Evolutionary conservation across 2,329 filamentous ascomycete species (phyloP).

Genomic region (Parastagonospora avenae): DNA sequence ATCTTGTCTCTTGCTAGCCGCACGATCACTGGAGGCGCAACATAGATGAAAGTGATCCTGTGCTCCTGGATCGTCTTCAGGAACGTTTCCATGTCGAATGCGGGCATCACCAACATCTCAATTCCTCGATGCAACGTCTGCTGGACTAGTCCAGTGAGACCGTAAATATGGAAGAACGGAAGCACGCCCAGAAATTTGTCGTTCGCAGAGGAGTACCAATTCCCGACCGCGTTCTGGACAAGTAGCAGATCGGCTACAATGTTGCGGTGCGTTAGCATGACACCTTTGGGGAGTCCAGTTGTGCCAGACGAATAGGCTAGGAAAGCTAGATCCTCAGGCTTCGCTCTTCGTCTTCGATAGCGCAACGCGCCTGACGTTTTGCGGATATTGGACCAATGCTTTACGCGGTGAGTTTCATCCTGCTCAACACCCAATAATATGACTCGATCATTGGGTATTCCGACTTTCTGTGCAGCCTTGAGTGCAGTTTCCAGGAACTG

Average conservation of each 20-base stretch:
- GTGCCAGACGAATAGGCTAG: slow-evolving; percentile 62
- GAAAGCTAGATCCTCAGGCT: slow-evolving; percentile 78
- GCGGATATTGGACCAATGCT: slow-evolving; percentile 74
- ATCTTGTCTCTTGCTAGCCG: slow-evolving; percentile 76
- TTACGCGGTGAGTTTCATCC: slow-evolving; percentile 63
- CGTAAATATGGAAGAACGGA: slow-evolving; percentile 92
- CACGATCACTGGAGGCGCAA: slow-evolving; percentile 83
- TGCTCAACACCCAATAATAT: slow-evolving; percentile 73
- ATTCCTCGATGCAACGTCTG: slow-evolving; percentile 70
- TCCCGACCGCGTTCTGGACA: slow-evolving; percentile 86
- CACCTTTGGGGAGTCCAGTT: slow-evolving; percentile 52
- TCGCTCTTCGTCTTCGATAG: slow-evolving; percentile 62
- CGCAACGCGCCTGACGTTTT: slow-evolving; percentile 65
- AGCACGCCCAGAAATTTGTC: slow-evolving; percentile 79
- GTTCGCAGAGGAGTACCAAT: slow-evolving; percentile 65
- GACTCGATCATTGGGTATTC: slow-evolving; percentile 72
- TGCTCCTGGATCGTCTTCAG: slow-evolving; percentile 76
- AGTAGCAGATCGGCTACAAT: slow-evolving; percentile 70
- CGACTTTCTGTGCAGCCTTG: slow-evolving; percentile 71
- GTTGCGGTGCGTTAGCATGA: slow-evolving; percentile 52
- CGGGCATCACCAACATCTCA: slow-evolving; percentile 70
- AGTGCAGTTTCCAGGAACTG: slow-evolving; percentile 66
- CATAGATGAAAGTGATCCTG: slow-evolving; percentile 74
- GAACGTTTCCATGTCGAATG: slow-evolving; percentile 80
- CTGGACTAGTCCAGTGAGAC: slow-evolving; percentile 74